These are phyloP conservation scores for Microcos paniculata DNA, from an alignment of 345 rosid species.

Conservation along the genomic window DNA sequence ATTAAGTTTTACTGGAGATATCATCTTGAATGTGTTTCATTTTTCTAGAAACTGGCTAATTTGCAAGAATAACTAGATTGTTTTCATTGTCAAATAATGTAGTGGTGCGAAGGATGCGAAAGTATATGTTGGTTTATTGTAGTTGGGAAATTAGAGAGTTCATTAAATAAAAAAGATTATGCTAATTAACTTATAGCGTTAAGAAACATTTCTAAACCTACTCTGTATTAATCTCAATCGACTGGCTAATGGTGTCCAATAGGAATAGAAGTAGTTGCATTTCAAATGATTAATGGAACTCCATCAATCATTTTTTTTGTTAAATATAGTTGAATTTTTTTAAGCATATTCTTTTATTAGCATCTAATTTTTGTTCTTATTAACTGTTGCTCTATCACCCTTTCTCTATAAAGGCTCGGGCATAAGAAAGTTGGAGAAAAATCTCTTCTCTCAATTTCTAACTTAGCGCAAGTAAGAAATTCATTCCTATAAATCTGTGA, in stretches of 20 bases:
- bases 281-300: not conserved
- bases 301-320: not conserved
- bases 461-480: conserved; percentile 50
- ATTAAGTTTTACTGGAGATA: not conserved
- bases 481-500: not conserved
- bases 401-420: conserved; percentile 35
- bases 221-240: not conserved
- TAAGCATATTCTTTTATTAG: conserved; percentile 1
- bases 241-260: not conserved
- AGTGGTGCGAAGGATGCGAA: not conserved
- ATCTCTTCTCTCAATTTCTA: conserved; percentile 53
- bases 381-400: not conserved
- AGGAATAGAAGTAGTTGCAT: not conserved
- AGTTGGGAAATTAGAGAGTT: not conserved
- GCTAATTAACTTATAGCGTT: not conserved
- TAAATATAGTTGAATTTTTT: not conserved
- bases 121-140: not conserved
- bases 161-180: not conserved
- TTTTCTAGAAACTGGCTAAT: not conserved
- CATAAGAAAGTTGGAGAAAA: conserved; percentile 61
- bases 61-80: not conserved
- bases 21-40: not conserved
- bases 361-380: not conserved
- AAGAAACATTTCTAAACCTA: not conserved
- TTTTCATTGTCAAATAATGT: not conserved